Base-by-base conservation (phyloP, 1,284 basidiomycete species). In the Apiotrichum montevideense region DNA sequence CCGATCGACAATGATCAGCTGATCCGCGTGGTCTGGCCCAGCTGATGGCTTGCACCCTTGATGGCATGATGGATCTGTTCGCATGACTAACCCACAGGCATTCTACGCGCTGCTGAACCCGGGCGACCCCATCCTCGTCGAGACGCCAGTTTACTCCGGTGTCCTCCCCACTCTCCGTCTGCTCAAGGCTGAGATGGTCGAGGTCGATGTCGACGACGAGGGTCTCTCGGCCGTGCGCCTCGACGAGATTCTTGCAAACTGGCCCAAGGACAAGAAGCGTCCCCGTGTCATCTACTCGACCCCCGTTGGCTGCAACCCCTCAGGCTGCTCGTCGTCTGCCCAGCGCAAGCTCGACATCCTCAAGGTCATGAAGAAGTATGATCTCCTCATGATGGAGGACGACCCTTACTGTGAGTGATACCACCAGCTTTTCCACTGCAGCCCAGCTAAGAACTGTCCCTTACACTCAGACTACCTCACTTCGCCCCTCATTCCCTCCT, bases 341-440 rank as follows among this genome's bases (percentile, higher is more conserved):
- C 83, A 87, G 57, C 83, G 93, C 56, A 87, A 92, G 57, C 81
- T 84, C 50, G 87, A 87, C 68, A 83, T 94, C 6, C 81, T 97
- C 32, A 78, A 81, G 55, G 80, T 97, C 6, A 85, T 87, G 13
- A 80, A 81, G 58, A 82, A 88, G 68, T 82, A 90, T 71, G 82
- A 88, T 67, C 83, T 96, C 64, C 75, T 95, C 53, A 88, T 96
- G 66, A 77, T 96, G 45, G 92, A 96, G 82, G 88, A 90, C 66
- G 88, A 90, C 69, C 87, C 88, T 2, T 90, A 90, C 72, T 88
- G 70, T 72, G 45, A 52, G 70, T 21, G 21, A 21, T 21, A 21
- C 21, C 21, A 15, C 41, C 9, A 35, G 14, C n/a, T 29, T 21
- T 21, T 21, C 21, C 21, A 21, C 21, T 21, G 21, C 21, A 21